phyloP scores from a whole-genome alignment of 176 grass and related monocot species.

The sorghum (Sorghum bicolor) region Sorghum_bicolor_NCBIv3 NC_012871.2:71935501-71936000 shows the following conservation, averaged over 20 bases:
- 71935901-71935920: slow-evolving; percentile 56
- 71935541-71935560: slow-evolving; percentile 64
- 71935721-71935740: slow-evolving; percentile 47
- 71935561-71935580: slow-evolving; percentile 50
- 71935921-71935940: slow-evolving; percentile 41
- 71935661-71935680: slow-evolving; percentile 66
- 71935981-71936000: not conserved
- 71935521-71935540: slow-evolving; percentile 77
- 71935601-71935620: not conserved
- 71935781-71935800: slow-evolving; percentile 75
- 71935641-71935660: slow-evolving; percentile 42
- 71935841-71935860: slow-evolving; percentile 59
- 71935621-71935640: not conserved
- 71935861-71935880: slow-evolving; percentile 87
- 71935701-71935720: slow-evolving; percentile 82
- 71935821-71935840: slow-evolving; percentile 20
- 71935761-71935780: slow-evolving; percentile 70
- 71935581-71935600: not conserved
- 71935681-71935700: slow-evolving; percentile 76
- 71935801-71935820: slow-evolving; percentile 57
- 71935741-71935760: slow-evolving; percentile 67
- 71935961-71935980: not conserved
- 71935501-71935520: slow-evolving; percentile 62
- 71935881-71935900: slow-evolving; percentile 99
- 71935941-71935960: not conserved